phyloP scores from a whole-genome alignment of 371 early-diverging fungal genomes.

The Mortierella sp. region DNA sequence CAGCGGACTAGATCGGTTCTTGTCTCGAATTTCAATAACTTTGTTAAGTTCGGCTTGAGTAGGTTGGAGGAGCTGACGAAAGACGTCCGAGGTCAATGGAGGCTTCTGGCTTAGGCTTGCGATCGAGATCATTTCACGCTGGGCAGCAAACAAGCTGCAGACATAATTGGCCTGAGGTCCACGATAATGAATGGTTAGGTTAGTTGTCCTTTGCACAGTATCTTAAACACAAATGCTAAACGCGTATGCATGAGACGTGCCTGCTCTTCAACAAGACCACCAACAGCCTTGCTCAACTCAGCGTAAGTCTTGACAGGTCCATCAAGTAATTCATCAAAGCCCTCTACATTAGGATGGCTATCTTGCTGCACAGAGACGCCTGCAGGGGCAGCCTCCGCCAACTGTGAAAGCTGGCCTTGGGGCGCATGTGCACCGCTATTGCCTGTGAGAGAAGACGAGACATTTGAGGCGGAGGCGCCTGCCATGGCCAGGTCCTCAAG shows the following conservation, averaged over 20 bases:
- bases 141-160: conserved; percentile 72
- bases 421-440: conserved; percentile 48
- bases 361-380: conserved; percentile 29
- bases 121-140: conserved; percentile 79
- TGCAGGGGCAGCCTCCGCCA: conserved; percentile 39
- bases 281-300: conserved; percentile 69
- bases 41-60: conserved; percentile 77
- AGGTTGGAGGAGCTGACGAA: conserved; percentile 76
- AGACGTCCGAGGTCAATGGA: conserved; percentile 61
- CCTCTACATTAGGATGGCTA: conserved; percentile 67
- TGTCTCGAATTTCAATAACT: conserved; percentile 78
- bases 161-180: conserved; percentile 61
- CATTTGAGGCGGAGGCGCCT: conserved; percentile 66
- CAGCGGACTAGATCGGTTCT: conserved; percentile 78
- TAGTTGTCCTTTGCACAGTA: conserved; percentile 7
- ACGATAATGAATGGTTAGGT: neutral
- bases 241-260: conserved; percentile 53
- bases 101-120: conserved; percentile 88
- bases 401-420: conserved; percentile 44
- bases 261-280: conserved; percentile 83
- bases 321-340: conserved; percentile 77
- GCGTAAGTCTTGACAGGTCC: conserved; percentile 67
- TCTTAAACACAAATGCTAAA: conserved; percentile 13
- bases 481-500: conserved; percentile 84
- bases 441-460: conserved; percentile 57